Evolutionary conservation across 2,329 filamentous ascomycete genomes (phyloP).

Genomic region (Aspergillus viridinutans): DNA sequence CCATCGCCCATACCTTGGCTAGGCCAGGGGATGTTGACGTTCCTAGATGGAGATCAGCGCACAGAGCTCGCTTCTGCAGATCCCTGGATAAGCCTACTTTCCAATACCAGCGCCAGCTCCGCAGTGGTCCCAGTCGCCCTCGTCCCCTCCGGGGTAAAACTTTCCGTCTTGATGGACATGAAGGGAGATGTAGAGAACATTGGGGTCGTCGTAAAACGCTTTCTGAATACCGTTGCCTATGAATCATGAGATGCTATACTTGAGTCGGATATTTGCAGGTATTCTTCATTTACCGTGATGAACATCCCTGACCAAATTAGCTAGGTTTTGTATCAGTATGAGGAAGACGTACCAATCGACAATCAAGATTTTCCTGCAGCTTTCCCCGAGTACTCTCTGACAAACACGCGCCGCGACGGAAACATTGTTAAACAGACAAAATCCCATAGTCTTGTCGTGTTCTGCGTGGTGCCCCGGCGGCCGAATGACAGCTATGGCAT

Average conservation of each 20-base stretch:
- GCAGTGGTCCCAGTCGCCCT: conserved; percentile 58
- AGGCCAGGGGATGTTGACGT: conserved; percentile 67
- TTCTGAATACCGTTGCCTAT: conserved; percentile 92
- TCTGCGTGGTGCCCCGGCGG: conserved; percentile 96
- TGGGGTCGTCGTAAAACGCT: conserved; percentile 91
- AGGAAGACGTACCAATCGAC: conserved; percentile 76
- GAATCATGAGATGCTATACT: conserved; percentile 13
- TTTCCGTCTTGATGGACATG: conserved; percentile 79
- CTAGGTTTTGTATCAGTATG: not conserved
- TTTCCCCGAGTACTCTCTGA: conserved; percentile 72
- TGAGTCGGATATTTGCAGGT: not conserved
- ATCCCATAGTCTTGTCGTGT: conserved; percentile 78
- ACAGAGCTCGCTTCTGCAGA: not conserved
- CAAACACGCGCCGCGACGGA: conserved; percentile 87
- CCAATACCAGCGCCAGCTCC: conserved; percentile 56
- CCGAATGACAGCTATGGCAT: conserved; percentile 90
- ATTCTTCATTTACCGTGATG: conserved; percentile 53
- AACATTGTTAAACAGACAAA: conserved; percentile 98
- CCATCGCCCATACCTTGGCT: conserved; percentile 82
- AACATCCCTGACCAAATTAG: conserved; percentile 53
- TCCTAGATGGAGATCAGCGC: conserved; percentile 37
- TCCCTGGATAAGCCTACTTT: conserved; percentile 36
- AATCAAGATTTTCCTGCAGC: conserved; percentile 84
- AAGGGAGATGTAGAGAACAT: conserved; percentile 90
- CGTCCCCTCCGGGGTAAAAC: conserved; percentile 71